Evolutionary conservation across 2,329 filamentous ascomycete species (phyloP).

Genomic region (Sphaerulina musiva): DNA sequence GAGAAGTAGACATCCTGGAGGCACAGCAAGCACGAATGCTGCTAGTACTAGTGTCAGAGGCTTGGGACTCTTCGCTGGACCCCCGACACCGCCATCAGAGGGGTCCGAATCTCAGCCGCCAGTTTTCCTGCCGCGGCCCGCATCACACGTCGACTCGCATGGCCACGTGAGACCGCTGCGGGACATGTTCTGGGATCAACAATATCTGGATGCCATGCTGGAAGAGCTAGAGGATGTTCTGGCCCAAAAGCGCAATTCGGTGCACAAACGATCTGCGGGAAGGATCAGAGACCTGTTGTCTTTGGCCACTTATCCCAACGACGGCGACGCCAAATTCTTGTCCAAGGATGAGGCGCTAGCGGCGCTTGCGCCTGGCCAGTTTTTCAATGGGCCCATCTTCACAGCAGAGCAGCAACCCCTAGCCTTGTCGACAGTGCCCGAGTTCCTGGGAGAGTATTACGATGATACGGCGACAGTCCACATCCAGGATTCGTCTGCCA

Average conservation of each 20-base stretch:
- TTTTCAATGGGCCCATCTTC: constrained; percentile 27
- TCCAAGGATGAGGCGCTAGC: constrained; percentile 22
- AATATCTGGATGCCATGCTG: constrained; percentile 8
- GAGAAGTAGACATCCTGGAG: neutral
- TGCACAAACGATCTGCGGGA: constrained; percentile 17
- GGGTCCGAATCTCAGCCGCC: neutral
- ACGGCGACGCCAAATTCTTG: constrained; percentile 24
- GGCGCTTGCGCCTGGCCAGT: constrained; percentile 19
- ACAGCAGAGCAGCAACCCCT: constrained; percentile 26
- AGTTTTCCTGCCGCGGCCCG: neutral
- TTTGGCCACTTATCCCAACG: constrained; percentile 19
- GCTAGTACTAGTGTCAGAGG: no score
- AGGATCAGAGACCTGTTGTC: constrained; percentile 26
- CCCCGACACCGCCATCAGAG: constrained; percentile 1
- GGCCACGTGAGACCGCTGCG: constrained; percentile 5
- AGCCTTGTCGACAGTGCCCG: constrained; percentile 22
- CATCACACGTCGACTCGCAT: neutral
- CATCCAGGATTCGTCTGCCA: constrained; percentile 28
- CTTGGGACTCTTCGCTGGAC: neutral
- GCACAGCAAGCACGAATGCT: neutral
- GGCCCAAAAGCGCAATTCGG: neutral
- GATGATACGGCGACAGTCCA: constrained; percentile 26
- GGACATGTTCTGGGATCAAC: constrained; percentile 4
- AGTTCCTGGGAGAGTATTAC: constrained; percentile 30
- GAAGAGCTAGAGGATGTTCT: neutral